A percentile compares a stretch with the other conserved stretches of the same genome.
Conservation (phyloP, 176 grass and related monocot genomes). For the Eremochloa ophiuroides region DNA sequence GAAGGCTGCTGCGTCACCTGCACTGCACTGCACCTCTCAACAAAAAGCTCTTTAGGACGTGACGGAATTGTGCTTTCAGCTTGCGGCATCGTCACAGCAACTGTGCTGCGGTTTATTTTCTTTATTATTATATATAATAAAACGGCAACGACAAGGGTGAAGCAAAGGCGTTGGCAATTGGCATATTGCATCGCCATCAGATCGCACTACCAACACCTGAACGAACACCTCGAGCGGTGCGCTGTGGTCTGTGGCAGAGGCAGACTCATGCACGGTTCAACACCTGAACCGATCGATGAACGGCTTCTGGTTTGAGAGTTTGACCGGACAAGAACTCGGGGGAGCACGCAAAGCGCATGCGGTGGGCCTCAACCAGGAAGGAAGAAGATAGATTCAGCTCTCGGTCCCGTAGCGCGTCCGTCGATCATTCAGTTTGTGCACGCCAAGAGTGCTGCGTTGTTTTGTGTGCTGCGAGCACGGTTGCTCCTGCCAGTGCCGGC, state of each 20-base stretch:
- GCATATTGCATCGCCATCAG: background rate
- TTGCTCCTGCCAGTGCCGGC: background rate
- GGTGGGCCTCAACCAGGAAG: too few species aligned
- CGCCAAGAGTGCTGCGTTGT: constrained; percentile 26
- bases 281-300: background rate
- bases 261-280: too few species aligned
- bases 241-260: too few species aligned
- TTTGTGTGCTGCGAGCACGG: background rate
- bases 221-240: background rate
- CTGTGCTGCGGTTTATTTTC: too few species aligned
- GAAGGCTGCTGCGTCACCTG: background rate
- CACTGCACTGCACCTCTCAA: background rate
- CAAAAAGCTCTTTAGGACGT: background rate
- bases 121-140: too few species aligned
- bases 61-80: background rate
- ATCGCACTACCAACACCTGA: background rate
- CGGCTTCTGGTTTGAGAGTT: background rate
- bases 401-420: background rate
- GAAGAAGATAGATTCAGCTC: background rate
- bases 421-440: background rate
- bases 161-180: too few species aligned
- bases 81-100: too few species aligned
- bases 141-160: too few species aligned
- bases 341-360: background rate
- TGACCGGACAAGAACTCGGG: background rate